phyloP scores from a whole-genome alignment of 495 filamentous ascomycete species.

The Chaetomium tenue region DNA sequence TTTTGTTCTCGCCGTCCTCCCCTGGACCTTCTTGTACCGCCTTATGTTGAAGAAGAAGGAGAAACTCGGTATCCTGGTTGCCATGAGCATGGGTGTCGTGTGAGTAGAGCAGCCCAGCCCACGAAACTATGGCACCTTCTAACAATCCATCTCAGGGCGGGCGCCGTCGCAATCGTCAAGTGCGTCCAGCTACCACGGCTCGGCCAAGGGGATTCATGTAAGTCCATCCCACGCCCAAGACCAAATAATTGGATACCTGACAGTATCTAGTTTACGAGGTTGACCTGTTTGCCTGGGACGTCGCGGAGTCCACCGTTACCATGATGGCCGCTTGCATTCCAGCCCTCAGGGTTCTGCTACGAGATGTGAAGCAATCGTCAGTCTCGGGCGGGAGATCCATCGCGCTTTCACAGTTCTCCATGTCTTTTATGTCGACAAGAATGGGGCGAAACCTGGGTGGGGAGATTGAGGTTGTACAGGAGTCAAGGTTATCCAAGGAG shows the following conservation, averaged over 20 bases:
- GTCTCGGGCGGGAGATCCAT: too few relatives aligned
- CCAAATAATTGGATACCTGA: too few relatives aligned
- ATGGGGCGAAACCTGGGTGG: too few relatives aligned
- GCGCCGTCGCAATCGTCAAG: slow-evolving; percentile 18
- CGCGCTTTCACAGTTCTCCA: too few relatives aligned
- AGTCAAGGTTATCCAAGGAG: too few relatives aligned
- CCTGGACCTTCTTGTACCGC: slow-evolving; percentile 23
- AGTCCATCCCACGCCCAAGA: background rate
- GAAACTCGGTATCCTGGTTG: slow-evolving; percentile 35
- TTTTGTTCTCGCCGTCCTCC: slow-evolving; percentile 32
- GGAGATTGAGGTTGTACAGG: too few relatives aligned
- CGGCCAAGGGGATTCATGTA: slow-evolving; percentile 18
- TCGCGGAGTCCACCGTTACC: slow-evolving; percentile 32
- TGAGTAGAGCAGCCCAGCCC: background rate
- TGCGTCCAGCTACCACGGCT: slow-evolving; percentile 13
- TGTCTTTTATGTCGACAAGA: too few relatives aligned
- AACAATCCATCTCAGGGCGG: background rate
- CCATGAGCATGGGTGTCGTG: slow-evolving; percentile 39
- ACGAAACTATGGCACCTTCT: background rate
- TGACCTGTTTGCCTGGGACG: slow-evolving; percentile 31
- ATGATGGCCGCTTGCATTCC: slow-evolving; percentile 39
- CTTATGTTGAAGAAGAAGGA: slow-evolving; percentile 14
- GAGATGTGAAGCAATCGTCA: background rate
- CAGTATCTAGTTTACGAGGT: slow-evolving; percentile 14
- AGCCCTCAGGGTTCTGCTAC: slow-evolving; percentile 29